Percentiles rank a stretch among this genome's conserved stretches.
phyloP scores from a whole-genome alignment of 2,329 filamentous ascomycete genomes.

The Fusarium agapanthi region DNA sequence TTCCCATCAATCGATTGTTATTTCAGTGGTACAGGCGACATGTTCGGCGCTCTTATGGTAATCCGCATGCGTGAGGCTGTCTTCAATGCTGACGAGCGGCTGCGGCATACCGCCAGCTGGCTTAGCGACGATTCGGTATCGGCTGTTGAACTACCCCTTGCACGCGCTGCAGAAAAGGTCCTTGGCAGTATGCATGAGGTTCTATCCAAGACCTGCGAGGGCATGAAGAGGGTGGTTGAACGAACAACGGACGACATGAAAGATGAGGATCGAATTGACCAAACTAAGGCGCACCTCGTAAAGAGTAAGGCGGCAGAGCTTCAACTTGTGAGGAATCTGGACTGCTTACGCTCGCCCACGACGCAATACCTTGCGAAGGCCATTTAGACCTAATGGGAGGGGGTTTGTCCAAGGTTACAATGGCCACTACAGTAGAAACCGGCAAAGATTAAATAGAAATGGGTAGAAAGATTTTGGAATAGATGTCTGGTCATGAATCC shows the following conservation, averaged over 20 bases:
- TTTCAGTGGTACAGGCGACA: constrained; percentile 96
- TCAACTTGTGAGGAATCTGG: constrained; percentile 78
- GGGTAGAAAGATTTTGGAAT: constrained; percentile 6
- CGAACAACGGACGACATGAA: constrained; percentile 53
- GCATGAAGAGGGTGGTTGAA: constrained; percentile 63
- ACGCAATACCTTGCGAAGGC: constrained; percentile 68
- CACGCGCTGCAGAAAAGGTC: constrained; percentile 84
- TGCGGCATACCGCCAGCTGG: constrained; percentile 73
- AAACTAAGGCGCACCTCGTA: constrained; percentile 71
- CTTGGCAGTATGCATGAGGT: constrained; percentile 93
- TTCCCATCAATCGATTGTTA: constrained; percentile 91
- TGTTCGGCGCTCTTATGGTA: constrained; percentile 94
- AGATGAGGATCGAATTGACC: constrained; percentile 55
- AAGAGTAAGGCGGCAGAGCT: constrained; percentile 89
- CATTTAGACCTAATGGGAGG: constrained; percentile 46
- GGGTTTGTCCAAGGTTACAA: neutral
- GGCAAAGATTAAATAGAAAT: constrained; percentile 25
- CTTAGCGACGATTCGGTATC: constrained; percentile 76
- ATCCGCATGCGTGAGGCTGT: constrained; percentile 88
- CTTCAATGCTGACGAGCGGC: constrained; percentile 46
- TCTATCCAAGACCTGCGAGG: constrained; percentile 72
- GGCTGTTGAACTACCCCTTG: constrained; percentile 79
- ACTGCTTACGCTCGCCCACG: constrained; percentile 71
- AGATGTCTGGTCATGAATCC: neutral
- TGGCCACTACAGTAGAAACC: constrained; percentile 16